A percentile compares a stretch with the other conserved stretches of the same genome.
Evolutionary conservation across 2,329 filamentous ascomycete species (phyloP).

Genomic region (Neocucurbitaria cava): DNA sequence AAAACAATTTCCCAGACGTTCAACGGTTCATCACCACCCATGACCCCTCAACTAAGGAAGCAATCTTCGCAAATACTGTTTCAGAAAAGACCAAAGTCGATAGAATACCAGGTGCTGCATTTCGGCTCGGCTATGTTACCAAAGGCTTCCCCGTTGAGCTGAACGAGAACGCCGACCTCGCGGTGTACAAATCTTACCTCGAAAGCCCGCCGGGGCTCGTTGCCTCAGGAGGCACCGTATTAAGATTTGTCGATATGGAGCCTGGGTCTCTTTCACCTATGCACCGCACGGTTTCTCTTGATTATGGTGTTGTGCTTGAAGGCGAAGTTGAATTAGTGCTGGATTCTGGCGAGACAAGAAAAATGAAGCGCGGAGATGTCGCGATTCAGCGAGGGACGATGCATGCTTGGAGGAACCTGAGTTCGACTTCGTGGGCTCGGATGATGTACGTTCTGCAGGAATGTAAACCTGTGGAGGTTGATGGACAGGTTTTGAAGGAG

Average conservation of each 20-base stretch:
- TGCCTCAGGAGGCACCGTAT: conserved; percentile 54
- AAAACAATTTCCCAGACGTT: conserved; percentile 34
- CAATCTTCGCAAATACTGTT: conserved; percentile 40
- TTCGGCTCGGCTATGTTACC: conserved; percentile 59
- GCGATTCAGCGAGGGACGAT: conserved; percentile 48
- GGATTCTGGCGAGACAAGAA: conserved; percentile 45
- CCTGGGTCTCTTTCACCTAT: conserved; percentile 42
- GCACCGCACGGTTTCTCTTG: conserved; percentile 49
- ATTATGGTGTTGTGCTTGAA: conserved; percentile 50
- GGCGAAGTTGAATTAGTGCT: conserved; percentile 47
- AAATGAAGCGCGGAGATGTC: conserved; percentile 46
- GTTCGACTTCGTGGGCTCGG: conserved; percentile 34
- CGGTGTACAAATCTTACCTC: conserved; percentile 54
- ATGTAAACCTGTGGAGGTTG: conserved; percentile 33
- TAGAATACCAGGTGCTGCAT: conserved; percentile 40
- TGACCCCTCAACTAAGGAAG: conserved; percentile 39
- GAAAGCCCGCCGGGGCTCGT: conserved; percentile 57
- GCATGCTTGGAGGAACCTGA: conserved; percentile 47
- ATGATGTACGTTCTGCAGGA: conserved; percentile 44
- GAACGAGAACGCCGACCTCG: conserved; percentile 54
- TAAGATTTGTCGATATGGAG: conserved; percentile 48
- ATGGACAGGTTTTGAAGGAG: conserved; percentile 33
- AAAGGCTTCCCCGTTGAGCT: conserved; percentile 56
- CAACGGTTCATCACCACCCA: conserved; percentile 49
- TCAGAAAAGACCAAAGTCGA: conserved; percentile 29